Evolutionary conservation across 306 rosid genomes (phyloP).

Genomic region (Malus sylvestris): DNA sequence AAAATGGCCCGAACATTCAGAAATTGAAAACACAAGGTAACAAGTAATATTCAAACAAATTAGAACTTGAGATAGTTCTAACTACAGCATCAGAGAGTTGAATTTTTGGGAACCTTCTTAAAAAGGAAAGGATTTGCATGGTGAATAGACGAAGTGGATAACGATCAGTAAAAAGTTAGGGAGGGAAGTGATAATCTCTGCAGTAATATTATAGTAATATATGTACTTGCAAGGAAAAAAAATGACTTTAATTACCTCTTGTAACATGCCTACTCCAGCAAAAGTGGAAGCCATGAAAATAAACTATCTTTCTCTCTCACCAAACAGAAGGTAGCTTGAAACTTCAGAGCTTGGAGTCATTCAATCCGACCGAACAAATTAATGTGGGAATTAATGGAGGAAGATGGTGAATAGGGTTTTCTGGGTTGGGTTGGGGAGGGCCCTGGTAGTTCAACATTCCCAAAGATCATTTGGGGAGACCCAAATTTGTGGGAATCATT

Average conservation of each 20-base stretch:
- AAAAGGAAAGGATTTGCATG: neutral
- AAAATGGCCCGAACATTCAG: neutral
- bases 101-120: neutral
- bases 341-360: neutral
- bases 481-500: neutral
- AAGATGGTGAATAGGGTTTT: neutral
- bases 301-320: neutral
- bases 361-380: neutral
- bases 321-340: neutral
- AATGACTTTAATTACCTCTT: constrained; percentile 8
- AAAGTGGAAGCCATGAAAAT: no score
- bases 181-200: neutral
- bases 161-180: neutral
- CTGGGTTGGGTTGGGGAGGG: neutral
- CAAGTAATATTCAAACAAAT: neutral
- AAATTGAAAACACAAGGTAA: neutral
- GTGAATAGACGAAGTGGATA: constrained; percentile 4
- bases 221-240: neutral
- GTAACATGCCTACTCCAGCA: neutral
- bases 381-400: neutral
- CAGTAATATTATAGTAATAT: neutral
- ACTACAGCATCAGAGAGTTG: neutral
- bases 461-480: neutral
- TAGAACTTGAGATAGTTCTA: neutral
- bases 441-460: neutral